phyloP scores from a whole-genome alignment of 2,329 filamentous ascomycete species.

The Didymellaceae sp. region DNA sequence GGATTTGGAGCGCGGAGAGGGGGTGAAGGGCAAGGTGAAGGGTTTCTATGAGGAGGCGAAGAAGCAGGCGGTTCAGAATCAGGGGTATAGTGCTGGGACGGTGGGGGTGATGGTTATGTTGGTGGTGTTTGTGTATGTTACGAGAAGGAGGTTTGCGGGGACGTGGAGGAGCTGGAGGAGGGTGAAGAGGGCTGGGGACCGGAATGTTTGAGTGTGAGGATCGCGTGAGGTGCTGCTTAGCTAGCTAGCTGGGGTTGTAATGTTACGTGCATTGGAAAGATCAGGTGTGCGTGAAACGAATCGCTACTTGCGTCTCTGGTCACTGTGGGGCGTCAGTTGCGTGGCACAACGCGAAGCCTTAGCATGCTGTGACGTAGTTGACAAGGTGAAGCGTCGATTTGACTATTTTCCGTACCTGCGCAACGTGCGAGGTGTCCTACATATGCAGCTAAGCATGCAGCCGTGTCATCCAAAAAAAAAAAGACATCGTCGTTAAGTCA shows the following conservation, averaged over 20 bases:
- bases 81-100: constrained; percentile 24
- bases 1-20: constrained; percentile 57
- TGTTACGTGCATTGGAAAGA: no score
- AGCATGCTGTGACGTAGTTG: not conserved
- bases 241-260: no score
- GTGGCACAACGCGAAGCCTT: not conserved
- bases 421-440: constrained; percentile 10
- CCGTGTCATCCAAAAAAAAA: constrained; percentile 4
- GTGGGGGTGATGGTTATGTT: constrained; percentile 20
- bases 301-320: no score
- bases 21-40: constrained; percentile 26
- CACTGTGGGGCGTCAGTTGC: no score
- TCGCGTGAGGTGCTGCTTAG: not conserved
- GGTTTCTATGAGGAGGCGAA: constrained; percentile 31
- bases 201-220: constrained; percentile 5
- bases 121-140: constrained; percentile 31
- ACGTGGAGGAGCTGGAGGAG: constrained; percentile 31
- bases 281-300: no score
- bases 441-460: constrained; percentile 5
- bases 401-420: constrained; percentile 8
- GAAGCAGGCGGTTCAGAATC: constrained; percentile 26
- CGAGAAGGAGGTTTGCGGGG: constrained; percentile 33
- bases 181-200: constrained; percentile 8
- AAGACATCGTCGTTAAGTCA: not conserved
- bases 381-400: not conserved